Evolutionary conservation across 2,329 filamentous ascomycete species (phyloP).

Genomic region (Aspergillus amoenus): DNA sequence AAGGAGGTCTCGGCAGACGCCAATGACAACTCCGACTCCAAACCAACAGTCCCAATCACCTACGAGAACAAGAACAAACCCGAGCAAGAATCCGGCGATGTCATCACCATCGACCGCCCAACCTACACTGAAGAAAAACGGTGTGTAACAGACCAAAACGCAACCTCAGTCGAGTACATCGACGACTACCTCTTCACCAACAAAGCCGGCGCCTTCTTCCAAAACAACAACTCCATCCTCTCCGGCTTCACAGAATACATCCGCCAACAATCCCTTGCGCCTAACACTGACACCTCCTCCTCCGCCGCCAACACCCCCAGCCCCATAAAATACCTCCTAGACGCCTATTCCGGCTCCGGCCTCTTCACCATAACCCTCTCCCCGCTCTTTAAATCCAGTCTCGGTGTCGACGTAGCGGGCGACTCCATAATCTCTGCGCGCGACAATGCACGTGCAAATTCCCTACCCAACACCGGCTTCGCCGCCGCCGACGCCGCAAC

Average conservation of each 20-base stretch:
- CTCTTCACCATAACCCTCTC: conserved; percentile 96
- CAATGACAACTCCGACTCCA: conserved; percentile 3
- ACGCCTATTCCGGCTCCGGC: conserved; percentile 95
- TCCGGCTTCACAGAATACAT: conserved; percentile 83
- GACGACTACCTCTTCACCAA: conserved; percentile 83
- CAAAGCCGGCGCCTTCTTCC: conserved; percentile 93
- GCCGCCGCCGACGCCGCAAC: conserved; percentile 82
- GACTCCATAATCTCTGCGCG: conserved; percentile 76
- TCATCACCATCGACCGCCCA: conserved; percentile 58
- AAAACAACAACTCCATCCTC: conserved; percentile 99
- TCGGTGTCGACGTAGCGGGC: conserved; percentile 86
- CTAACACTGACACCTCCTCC: conserved; percentile 55
- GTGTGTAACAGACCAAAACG: conserved; percentile 84
- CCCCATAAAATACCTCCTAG: conserved; percentile 80
- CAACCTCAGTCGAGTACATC: conserved; percentile 82
- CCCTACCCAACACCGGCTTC: conserved; percentile 74
- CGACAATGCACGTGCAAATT: conserved; percentile 75
- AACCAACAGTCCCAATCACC: conserved; percentile 17
- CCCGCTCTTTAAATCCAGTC: conserved; percentile 71
- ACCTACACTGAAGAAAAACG: conserved; percentile 74
- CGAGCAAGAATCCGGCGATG: conserved; percentile 39
- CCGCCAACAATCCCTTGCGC: conserved; percentile 67
- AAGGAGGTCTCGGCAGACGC: conserved; percentile 21
- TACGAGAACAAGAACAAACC: conserved; percentile 27
- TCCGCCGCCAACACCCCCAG: conserved; percentile 25